Conservation (phyloP, 352 stramenopile genomes). For the Phytopythium oedochilum region DNA sequence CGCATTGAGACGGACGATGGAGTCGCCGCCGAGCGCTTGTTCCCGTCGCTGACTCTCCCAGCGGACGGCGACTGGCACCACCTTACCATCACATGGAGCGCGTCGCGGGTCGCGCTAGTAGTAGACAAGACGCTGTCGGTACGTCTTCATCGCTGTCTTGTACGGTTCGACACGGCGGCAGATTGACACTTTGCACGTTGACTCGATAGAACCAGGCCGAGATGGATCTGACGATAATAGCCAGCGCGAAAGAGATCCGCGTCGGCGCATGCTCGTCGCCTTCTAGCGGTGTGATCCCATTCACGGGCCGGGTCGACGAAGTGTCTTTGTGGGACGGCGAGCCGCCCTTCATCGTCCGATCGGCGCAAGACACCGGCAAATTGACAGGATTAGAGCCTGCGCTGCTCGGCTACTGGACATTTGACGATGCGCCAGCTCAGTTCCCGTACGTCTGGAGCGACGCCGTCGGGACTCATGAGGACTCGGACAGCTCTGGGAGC, state of each 20-base stretch:
- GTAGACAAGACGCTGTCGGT: conserved; percentile 4
- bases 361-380: conserved; percentile 1
- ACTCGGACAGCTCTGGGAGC: not conserved
- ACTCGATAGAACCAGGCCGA: conserved; percentile 6
- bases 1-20: not conserved
- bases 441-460: conserved; percentile 2
- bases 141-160: not conserved
- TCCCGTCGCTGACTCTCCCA: not conserved
- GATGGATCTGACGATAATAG: conserved; percentile 1
- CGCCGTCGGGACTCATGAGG: not conserved
- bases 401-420: conserved; percentile 27
- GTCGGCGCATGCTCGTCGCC: conserved; percentile 12
- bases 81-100: conserved; percentile 4
- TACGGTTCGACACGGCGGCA: too few species aligned
- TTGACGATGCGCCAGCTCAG: conserved; percentile 10
- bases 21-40: not conserved
- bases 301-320: conserved; percentile 26
- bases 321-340: conserved; percentile 20
- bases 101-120: not conserved
- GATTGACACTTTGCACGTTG: not conserved
- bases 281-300: conserved; percentile 4
- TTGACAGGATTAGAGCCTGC: conserved; percentile 15
- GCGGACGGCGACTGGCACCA: conserved; percentile 8
- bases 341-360: not conserved
- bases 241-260: conserved; percentile 4